phyloP scores from a whole-genome alignment of 208 protist genomes.

The Acanthamoeba royreba region DNA sequence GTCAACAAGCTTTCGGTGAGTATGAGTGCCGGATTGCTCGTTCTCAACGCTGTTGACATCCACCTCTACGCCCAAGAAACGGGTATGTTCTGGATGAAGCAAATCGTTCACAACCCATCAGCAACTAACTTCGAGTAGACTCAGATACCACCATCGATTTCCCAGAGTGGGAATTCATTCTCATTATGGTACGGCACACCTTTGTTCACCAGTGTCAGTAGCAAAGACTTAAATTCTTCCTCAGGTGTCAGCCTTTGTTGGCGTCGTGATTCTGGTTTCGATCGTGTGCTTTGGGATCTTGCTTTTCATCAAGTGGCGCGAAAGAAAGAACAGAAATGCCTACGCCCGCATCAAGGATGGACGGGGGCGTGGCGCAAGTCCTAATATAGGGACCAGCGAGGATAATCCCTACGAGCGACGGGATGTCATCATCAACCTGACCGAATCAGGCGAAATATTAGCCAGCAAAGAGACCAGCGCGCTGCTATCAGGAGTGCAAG shows the following conservation, averaged over 20 bases:
- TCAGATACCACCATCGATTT: not conserved
- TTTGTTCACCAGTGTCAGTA: not conserved
- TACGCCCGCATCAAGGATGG: not conserved
- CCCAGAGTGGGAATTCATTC: not conserved
- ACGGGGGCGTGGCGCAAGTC: not conserved
- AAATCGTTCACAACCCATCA: no score
- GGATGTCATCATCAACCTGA: not conserved
- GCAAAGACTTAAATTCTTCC: not conserved
- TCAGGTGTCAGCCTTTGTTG: not conserved
- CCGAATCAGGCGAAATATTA: not conserved
- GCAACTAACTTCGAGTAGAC: no score
- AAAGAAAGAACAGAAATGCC: not conserved
- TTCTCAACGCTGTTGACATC: not conserved
- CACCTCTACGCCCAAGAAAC: not conserved
- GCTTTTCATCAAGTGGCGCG: not conserved
- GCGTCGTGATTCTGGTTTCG: not conserved
- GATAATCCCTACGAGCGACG: not conserved
- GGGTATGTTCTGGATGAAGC: not conserved
- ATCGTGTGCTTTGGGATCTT: not conserved
- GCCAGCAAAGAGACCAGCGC: not conserved
- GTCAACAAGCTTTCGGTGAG: not conserved
- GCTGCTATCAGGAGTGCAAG: not conserved
- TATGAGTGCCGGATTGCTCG: not conserved
- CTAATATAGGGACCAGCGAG: not conserved
- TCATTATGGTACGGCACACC: not conserved